A percentile compares a stretch with the other conserved stretches of the same genome.
Evolutionary conservation across 257 asterid genomes (phyloP).

Genomic region (Rauvolfia tetraphylla): DNA sequence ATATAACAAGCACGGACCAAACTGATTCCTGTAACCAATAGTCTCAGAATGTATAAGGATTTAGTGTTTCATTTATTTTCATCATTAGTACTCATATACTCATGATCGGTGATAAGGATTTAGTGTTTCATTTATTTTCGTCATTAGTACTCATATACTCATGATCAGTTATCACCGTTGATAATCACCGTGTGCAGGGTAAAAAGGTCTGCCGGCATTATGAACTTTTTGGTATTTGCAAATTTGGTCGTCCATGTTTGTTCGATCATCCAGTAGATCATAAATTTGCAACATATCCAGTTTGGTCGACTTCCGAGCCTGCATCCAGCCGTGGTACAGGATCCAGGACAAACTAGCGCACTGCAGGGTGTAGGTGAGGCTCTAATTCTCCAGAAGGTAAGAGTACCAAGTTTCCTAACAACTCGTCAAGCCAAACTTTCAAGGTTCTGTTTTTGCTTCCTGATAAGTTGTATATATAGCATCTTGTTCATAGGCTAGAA

Average conservation of each 20-base stretch:
- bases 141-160: constrained; percentile 8
- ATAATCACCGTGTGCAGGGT: constrained; percentile 23
- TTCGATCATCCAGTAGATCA: constrained; percentile 33
- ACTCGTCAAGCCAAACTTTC: neutral
- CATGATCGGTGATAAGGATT: no score
- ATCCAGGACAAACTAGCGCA: constrained; percentile 5
- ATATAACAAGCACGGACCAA: neutral
- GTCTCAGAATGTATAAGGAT: neutral
- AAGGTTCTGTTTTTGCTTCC: neutral
- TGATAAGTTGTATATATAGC: neutral
- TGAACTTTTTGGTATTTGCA: constrained; percentile 32
- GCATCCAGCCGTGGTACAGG: neutral
- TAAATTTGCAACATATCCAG: constrained; percentile 8
- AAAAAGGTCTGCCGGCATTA: constrained; percentile 30
- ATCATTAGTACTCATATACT: constrained; percentile 1
- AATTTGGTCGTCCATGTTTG: constrained; percentile 30
- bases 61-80: neutral
- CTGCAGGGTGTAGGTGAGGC: neutral
- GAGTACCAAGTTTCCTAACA: neutral
- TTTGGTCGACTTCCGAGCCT: constrained; percentile 7
- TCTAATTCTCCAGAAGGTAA: neutral
- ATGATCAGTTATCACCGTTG: neutral
- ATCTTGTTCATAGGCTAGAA: neutral
- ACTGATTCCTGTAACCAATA: no score
- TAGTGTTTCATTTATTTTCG: no score